Evolutionary conservation across 305 asterid genomes (phyloP).

Genomic region (Fraxinus angustifolia): DNA sequence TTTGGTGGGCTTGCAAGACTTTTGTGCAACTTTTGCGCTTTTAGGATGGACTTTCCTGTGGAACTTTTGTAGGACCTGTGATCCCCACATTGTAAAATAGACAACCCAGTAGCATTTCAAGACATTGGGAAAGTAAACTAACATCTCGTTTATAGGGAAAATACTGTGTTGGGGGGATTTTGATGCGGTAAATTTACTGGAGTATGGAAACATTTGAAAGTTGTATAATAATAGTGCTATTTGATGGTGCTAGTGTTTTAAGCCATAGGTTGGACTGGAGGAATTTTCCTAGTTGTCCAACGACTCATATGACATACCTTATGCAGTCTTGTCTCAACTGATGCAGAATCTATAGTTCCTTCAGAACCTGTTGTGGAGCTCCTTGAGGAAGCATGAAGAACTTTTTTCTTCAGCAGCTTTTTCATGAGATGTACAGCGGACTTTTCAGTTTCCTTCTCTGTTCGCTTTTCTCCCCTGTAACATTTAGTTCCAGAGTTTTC

Average conservation of each 20-base stretch:
- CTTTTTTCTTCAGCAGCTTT: slow-evolving; percentile 57
- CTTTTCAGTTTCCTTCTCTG: slow-evolving; percentile 58
- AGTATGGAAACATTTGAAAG: background rate
- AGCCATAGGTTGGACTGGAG: background rate
- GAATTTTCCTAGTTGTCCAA: background rate
- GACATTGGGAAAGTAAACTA: background rate
- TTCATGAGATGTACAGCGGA: slow-evolving; percentile 64
- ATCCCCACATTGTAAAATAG: slow-evolving; percentile 16
- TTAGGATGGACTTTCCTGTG: slow-evolving; percentile 89
- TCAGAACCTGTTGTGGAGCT: slow-evolving; percentile 37
- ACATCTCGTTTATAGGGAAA: background rate
- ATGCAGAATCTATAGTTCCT: slow-evolving; percentile 40
- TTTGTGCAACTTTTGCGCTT: slow-evolving; percentile 33
- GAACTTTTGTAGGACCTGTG: slow-evolving; percentile 77
- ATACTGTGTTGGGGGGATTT: background rate
- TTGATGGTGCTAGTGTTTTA: background rate
- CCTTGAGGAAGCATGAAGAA: slow-evolving; percentile 42
- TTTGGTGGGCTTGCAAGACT: slow-evolving; percentile 37
- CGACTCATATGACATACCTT: slow-evolving; percentile 38
- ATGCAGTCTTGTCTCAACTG: slow-evolving; percentile 55
- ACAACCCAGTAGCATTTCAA: background rate
- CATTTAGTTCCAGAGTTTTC: slow-evolving; percentile 48
- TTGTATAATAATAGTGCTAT: background rate
- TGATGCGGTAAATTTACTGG: background rate
- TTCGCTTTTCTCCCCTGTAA: slow-evolving; percentile 46